Evolutionary conservation across 805 yeast species (phyloP).

Genomic region (Saccharomycopsis sp.): DNA sequence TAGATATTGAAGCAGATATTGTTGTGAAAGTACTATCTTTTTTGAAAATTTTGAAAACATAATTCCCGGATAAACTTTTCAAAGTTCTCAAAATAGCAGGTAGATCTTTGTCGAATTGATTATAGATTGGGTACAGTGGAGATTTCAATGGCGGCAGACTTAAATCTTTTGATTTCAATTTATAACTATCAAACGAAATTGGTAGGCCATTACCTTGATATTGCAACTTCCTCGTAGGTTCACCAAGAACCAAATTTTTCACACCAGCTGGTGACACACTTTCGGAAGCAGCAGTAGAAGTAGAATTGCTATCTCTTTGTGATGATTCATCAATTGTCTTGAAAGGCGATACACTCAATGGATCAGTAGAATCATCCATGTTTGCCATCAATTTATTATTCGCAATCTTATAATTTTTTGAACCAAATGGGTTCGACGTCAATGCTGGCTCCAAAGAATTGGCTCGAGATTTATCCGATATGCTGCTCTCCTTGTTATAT

Average conservation of each 20-base stretch:
- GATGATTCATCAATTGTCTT: neutral
- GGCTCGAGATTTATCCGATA: neutral
- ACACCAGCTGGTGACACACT: neutral
- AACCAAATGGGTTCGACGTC: neutral
- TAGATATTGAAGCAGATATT: slow-evolving; percentile 71
- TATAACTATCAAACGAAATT: slow-evolving; percentile 1
- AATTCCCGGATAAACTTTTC: slow-evolving; percentile 30
- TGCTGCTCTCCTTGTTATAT: slow-evolving; percentile 2
- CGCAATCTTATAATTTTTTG: neutral
- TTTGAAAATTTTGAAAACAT: slow-evolving; percentile 65
- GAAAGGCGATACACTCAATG: slow-evolving; percentile 3
- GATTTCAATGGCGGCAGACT: neutral
- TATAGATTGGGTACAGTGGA: slow-evolving; percentile 2
- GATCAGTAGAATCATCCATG: slow-evolving; percentile 7
- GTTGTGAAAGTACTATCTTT: slow-evolving; percentile 79
- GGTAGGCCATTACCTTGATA: neutral
- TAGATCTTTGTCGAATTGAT: slow-evolving; percentile 2
- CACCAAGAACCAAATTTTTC: neutral
- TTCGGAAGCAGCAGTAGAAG: neutral
- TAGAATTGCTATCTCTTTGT: too few relatives aligned
- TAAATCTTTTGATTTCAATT: neutral
- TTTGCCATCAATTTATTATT: neutral
- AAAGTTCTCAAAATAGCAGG: slow-evolving; percentile 12
- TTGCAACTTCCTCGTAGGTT: neutral
- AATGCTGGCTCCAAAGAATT: slow-evolving; percentile 10